Evolutionary conservation across 1,139 yeast species (phyloP).

Genomic region (Protomyces pachydermus): DNA sequence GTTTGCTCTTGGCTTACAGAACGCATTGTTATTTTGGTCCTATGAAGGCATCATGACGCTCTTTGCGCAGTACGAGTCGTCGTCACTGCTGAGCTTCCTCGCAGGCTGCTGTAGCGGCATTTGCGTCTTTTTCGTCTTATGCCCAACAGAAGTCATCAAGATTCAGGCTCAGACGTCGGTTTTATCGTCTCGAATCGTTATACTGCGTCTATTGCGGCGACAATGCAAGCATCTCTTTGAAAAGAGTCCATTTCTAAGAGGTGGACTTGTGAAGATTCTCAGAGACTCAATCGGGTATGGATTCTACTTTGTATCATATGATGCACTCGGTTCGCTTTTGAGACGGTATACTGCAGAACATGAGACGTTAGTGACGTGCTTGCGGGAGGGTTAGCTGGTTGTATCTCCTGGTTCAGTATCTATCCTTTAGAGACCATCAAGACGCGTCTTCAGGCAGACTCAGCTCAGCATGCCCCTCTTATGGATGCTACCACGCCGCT

Average conservation of each 20-base stretch:
- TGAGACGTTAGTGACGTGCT: conserved; percentile 27
- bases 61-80: neutral
- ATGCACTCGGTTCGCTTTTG: neutral
- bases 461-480: neutral
- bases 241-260: conserved; percentile 32
- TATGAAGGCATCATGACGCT: neutral
- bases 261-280: conserved; percentile 31
- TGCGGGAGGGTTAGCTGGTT: conserved; percentile 35
- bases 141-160: conserved; percentile 34
- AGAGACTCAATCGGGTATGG: conserved; percentile 35
- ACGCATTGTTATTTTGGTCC: conserved; percentile 27
- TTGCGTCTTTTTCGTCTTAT: conserved; percentile 32
- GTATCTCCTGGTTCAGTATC: conserved; percentile 34
- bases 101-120: conserved; percentile 33
- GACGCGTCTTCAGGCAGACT: conserved; percentile 33
- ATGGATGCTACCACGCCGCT: neutral
- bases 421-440: conserved; percentile 35
- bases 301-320: conserved; percentile 29
- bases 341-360: neutral
- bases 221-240: conserved; percentile 32
- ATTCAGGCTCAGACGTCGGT: conserved; percentile 32
- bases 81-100: neutral
- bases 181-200: conserved; percentile 26
- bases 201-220: conserved; percentile 17
- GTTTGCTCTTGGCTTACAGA: conserved; percentile 33